These are phyloP conservation scores for Apiospora hydei DNA, from an alignment of 2,329 filamentous ascomycete species.

Conservation along the genomic window DNA sequence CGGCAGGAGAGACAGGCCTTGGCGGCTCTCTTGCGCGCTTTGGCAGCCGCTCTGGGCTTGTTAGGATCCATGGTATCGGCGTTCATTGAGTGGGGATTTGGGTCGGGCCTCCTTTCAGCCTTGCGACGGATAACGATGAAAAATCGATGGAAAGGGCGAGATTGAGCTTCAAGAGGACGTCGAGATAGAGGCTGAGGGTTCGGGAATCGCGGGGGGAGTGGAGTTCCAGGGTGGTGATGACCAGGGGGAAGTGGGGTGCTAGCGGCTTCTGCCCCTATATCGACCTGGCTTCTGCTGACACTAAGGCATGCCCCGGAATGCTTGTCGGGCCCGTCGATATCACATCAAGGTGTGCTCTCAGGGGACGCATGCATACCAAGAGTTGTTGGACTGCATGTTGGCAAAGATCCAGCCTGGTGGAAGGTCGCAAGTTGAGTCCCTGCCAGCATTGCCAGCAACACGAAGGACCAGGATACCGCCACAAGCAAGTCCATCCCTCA, in stretches of 20 bases:
- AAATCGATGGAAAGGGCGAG: neutral
- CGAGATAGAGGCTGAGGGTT: slow-evolving; percentile 4
- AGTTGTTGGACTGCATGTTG: neutral
- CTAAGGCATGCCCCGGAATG: slow-evolving; percentile 10
- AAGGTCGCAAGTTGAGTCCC: neutral
- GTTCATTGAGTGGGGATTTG: neutral
- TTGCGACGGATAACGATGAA: neutral
- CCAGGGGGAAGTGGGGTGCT: slow-evolving; percentile 11
- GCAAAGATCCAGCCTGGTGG: neutral
- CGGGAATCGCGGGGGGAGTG: slow-evolving; percentile 16
- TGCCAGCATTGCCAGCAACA: neutral
- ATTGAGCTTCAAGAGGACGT: neutral
- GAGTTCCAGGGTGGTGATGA: slow-evolving; percentile 15
- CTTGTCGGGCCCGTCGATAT: neutral
- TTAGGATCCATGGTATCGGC: slow-evolving; percentile 27
- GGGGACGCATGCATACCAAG: neutral
- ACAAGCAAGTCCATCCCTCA: neutral
- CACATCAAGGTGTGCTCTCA: neutral
- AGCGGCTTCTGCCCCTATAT: slow-evolving; percentile 1
- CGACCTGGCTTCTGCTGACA: neutral
- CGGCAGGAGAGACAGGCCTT: slow-evolving; percentile 60
- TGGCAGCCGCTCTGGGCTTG: slow-evolving; percentile 43
- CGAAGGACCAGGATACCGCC: neutral
- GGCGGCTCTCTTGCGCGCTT: slow-evolving; percentile 54
- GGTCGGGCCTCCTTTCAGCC: neutral